phyloP scores from a whole-genome alignment of 1,284 basidiomycete genomes.

The Ceratobasidium papillatum region DNA sequence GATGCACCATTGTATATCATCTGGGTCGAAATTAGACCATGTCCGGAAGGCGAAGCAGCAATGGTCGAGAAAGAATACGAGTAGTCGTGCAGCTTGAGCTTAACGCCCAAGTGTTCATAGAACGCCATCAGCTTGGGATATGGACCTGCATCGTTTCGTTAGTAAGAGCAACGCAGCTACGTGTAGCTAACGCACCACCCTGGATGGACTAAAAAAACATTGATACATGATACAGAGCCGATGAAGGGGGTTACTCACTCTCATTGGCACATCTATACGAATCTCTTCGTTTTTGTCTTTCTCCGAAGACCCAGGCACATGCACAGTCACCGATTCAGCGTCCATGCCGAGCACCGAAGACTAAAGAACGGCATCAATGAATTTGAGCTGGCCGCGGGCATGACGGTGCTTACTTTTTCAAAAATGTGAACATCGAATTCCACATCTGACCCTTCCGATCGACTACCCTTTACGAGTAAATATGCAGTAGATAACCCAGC shows the following conservation, averaged over 20 bases:
- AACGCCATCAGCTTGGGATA: conserved; percentile 72
- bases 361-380: conserved; percentile 51
- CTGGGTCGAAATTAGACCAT: conserved; percentile 55
- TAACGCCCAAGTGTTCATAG: conserved; percentile 66
- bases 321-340: conserved; percentile 57
- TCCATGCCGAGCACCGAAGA: conserved; percentile 64
- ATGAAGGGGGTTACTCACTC: conserved; percentile 47
- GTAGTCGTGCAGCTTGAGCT: conserved; percentile 63
- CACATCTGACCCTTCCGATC: conserved; percentile 51
- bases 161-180: neutral
- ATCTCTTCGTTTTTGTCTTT: conserved; percentile 54
- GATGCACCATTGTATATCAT: conserved; percentile 73
- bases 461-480: conserved; percentile 55
- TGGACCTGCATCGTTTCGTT: conserved; percentile 60
- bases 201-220: conserved; percentile 22
- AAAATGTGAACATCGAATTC: conserved; percentile 74
- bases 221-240: neutral
- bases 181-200: conserved; percentile 23
- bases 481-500: conserved; percentile 76
- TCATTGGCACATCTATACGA: conserved; percentile 77
- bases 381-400: conserved; percentile 18
- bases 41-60: conserved; percentile 45
- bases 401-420: conserved; percentile 61
- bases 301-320: conserved; percentile 53
- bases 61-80: conserved; percentile 74